These are phyloP conservation scores for Trichoderma sp. DNA, from an alignment of 2,329 filamentous ascomycete genomes.

Conservation along the genomic window DNA sequence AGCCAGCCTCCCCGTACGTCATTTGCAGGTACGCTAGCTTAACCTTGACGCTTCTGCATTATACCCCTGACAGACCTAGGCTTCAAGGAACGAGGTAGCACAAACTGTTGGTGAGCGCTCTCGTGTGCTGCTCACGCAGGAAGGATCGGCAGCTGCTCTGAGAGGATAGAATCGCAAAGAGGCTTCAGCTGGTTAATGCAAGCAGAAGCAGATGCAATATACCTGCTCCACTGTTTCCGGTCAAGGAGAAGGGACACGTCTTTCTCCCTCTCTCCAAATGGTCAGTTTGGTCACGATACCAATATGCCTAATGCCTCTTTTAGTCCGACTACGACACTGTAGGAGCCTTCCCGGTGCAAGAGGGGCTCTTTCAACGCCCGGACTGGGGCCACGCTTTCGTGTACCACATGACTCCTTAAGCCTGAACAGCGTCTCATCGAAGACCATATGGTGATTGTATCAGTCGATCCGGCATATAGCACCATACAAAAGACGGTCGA, in stretches of 20 bases:
- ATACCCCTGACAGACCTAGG: slow-evolving; percentile 28
- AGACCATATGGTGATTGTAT: slow-evolving; percentile 21
- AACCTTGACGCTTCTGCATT: slow-evolving; percentile 21
- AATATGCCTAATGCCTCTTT: slow-evolving; percentile 30
- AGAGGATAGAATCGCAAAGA: neutral
- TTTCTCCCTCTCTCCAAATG: slow-evolving; percentile 15
- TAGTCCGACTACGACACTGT: slow-evolving; percentile 30
- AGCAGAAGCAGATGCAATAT: neutral
- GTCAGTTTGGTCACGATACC: slow-evolving; percentile 26
- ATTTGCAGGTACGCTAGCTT: slow-evolving; percentile 22
- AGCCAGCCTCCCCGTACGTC: slow-evolving; percentile 18
- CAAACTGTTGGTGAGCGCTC: slow-evolving; percentile 18
- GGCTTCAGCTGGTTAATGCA: slow-evolving; percentile 16
- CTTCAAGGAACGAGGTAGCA: slow-evolving; percentile 27
- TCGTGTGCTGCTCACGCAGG: slow-evolving; percentile 17
- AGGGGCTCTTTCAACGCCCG: slow-evolving; percentile 33
- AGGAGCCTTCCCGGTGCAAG: slow-evolving; percentile 30
- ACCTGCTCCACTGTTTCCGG: slow-evolving; percentile 15
- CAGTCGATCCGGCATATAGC: slow-evolving; percentile 22
- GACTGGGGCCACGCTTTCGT: slow-evolving; percentile 35
- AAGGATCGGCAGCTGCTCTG: slow-evolving; percentile 10
- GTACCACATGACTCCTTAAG: slow-evolving; percentile 35
- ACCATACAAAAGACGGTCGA: slow-evolving; percentile 9
- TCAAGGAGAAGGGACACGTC: slow-evolving; percentile 8
- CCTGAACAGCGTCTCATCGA: slow-evolving; percentile 20